phyloP scores from a whole-genome alignment of 768 basidiomycete species.

The Auricularia auricula-judae region DNA sequence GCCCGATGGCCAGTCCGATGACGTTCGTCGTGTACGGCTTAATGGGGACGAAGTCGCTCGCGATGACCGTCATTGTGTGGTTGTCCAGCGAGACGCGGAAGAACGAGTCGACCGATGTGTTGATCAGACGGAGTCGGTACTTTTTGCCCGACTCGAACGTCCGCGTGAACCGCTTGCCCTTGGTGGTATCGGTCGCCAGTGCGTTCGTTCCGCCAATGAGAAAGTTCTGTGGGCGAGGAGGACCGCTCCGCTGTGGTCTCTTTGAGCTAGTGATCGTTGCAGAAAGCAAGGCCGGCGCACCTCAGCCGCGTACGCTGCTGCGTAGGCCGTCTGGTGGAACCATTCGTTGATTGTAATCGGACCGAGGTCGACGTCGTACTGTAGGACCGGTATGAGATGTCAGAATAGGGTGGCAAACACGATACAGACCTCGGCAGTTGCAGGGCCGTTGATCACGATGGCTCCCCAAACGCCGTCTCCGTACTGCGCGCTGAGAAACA shows the following conservation, averaged over 20 bases:
- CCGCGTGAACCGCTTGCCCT: neutral
- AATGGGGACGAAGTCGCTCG: neutral
- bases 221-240: neutral
- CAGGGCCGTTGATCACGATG: neutral
- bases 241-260: neutral
- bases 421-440: neutral
- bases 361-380: neutral
- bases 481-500: neutral
- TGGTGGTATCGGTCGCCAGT: neutral
- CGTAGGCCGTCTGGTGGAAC: neutral
- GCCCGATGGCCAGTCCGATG: constrained; percentile 1
- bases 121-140: constrained; percentile 4
- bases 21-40: neutral
- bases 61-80: constrained; percentile 4
- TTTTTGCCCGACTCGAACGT: constrained; percentile 4
- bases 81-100: constrained; percentile 1
- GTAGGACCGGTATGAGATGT: neutral
- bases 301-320: neutral
- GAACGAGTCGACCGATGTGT: constrained; percentile 3
- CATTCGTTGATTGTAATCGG: neutral
- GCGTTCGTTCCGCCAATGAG: neutral
- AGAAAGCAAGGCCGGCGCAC: neutral
- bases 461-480: neutral
- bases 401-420: neutral
- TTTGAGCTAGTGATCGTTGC: neutral